Conservation (phyloP, 768 basidiomycete genomes). For the Mycena venus region DNA sequence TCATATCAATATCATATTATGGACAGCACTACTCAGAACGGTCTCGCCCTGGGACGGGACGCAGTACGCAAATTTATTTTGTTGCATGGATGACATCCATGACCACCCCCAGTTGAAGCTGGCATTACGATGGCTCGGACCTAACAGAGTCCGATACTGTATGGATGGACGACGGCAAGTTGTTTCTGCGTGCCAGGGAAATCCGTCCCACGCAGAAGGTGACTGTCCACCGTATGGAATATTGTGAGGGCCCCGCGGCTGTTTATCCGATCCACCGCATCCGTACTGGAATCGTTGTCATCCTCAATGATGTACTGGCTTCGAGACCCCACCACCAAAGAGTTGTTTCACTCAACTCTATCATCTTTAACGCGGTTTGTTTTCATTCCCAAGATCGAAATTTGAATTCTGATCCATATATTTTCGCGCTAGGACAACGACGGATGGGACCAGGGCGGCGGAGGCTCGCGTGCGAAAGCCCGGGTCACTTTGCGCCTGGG, state of each 20-base stretch:
- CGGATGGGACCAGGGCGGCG: neutral
- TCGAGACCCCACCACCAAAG: too few species aligned
- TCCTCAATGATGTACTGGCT: neutral
- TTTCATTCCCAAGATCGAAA: neutral
- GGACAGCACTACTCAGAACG: too few species aligned
- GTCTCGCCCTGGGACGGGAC: too few species aligned
- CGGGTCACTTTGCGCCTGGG: neutral
- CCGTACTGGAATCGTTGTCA: neutral
- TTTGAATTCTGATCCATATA: neutral
- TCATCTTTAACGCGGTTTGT: conserved; percentile 2
- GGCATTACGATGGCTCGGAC: neutral
- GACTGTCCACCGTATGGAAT: conserved; percentile 4
- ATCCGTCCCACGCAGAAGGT: neutral
- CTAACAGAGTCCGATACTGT: conserved; percentile 1
- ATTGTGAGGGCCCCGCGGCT: neutral
- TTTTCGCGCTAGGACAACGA: conserved; percentile 23
- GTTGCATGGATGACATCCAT: too few species aligned
- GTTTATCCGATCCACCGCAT: conserved; percentile 5
- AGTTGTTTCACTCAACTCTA: neutral
- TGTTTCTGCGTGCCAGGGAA: neutral
- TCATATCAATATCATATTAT: too few species aligned
- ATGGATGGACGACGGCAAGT: conserved; percentile 7
- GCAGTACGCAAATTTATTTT: too few species aligned
- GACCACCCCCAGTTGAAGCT: neutral
- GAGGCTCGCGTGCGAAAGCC: neutral